These are phyloP conservation scores for Fusarium globosum DNA, from an alignment of 2,329 filamentous ascomycete genomes.

Conservation along the genomic window DNA sequence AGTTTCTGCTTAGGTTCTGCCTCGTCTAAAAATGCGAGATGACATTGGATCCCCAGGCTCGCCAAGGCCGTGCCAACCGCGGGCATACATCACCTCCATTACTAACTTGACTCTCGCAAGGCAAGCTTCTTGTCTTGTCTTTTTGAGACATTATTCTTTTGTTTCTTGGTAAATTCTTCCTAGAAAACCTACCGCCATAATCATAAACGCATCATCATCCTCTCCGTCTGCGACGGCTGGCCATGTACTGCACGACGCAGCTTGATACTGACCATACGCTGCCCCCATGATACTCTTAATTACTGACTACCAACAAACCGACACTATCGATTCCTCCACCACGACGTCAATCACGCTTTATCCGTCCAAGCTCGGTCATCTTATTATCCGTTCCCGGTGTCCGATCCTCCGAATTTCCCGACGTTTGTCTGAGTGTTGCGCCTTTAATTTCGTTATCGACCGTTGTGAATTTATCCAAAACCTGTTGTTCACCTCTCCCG, in stretches of 20 bases:
- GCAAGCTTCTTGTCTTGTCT: not conserved
- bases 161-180: not conserved
- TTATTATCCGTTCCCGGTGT: constrained; percentile 16
- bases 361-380: constrained; percentile 29
- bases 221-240: constrained; percentile 34
- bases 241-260: constrained; percentile 38
- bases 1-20: constrained; percentile 10
- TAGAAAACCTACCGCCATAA: not conserved
- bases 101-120: not conserved
- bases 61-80: constrained; percentile 41
- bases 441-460: constrained; percentile 7
- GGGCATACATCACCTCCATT: constrained; percentile 24
- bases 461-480: constrained; percentile 31
- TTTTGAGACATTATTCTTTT: constrained; percentile 23
- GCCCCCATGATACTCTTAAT: constrained; percentile 38
- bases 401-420: constrained; percentile 12
- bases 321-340: constrained; percentile 29
- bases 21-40: constrained; percentile 42
- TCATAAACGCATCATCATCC: not conserved
- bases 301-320: constrained; percentile 18
- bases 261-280: constrained; percentile 37
- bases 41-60: constrained; percentile 35
- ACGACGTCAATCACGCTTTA: constrained; percentile 25
- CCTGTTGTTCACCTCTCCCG: constrained; percentile 23
- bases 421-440: constrained; percentile 4